Base-by-base conservation (phyloP, 129 eudicot genomes). In the Flaveria linearis region DNA sequence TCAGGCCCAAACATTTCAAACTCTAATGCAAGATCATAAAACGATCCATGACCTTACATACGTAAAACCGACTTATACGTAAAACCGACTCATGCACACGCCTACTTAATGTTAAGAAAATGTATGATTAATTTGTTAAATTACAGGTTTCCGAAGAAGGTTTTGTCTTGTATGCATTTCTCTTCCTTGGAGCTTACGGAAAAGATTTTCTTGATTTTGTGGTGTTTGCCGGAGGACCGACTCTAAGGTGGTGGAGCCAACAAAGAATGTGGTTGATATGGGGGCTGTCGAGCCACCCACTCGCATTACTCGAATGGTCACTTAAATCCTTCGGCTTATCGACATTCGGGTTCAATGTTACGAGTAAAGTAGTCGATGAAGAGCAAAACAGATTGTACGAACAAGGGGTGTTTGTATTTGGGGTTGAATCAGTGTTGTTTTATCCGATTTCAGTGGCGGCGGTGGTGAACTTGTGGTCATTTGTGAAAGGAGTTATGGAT, bases 241-340 rank as follows among this genome's bases (percentile, higher is more conserved):
- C 49, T 1, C 39, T 18, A 65, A 86, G 85, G 78, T 90, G 91
- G 93, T 88, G 93, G 89, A 90, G 76, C 53, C 57, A 83, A 51
- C 96, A 90, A 71, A 82, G 93, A 76, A 84, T 86, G 85, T 86
- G 93, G 91, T 75, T 88, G 36, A 68, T 84, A 1, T 73, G 91
- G 71, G 85, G 85, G 10, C 64, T 85, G 4, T 65, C 91, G 2
- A 67, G 82, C 52, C 76, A 43, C 77, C 57, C 82, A n/a, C 84
- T 90, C 45, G 88, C 78, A 28, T 53, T 71, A 20, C 25, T 82
- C 25, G 96, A 90, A 18, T 86, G 72, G 78, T 18, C 73, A 16
- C 68, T 75, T 20, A 82, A 83, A 62, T 23, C 13, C 0, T 22
- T 88, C 0, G 88, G 89, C 9, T 66, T 88, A 9, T 74, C 85